These are phyloP conservation scores for Heterobasidion irregulare DNA, from an alignment of 1,284 basidiomycete genomes.

Conservation along the genomic window DNA sequence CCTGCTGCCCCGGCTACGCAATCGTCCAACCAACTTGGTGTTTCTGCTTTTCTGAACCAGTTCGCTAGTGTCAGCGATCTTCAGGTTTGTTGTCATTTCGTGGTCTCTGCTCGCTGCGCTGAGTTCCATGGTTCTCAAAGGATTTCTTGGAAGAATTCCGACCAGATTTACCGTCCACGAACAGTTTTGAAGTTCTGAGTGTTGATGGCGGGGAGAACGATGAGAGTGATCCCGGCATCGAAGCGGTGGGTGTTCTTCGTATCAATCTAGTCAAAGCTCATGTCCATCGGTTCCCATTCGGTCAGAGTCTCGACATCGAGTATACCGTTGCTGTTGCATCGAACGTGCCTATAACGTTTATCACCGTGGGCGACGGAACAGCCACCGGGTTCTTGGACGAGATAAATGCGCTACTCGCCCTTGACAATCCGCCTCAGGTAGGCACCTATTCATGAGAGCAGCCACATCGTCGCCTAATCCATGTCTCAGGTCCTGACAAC, in stretches of 20 bases:
- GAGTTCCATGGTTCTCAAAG: slow-evolving; percentile 2
- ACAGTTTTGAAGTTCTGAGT: slow-evolving; percentile 9
- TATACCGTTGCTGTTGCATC: slow-evolving; percentile 4
- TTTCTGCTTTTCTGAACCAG: slow-evolving; percentile 23
- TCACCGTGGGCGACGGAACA: slow-evolving; percentile 3
- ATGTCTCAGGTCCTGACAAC: slow-evolving; percentile 25
- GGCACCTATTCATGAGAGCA: slow-evolving; percentile 30
- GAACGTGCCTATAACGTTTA: slow-evolving; percentile 1
- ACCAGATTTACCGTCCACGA: slow-evolving; percentile 18
- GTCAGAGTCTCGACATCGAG: slow-evolving; percentile 3
- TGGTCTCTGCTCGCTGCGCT: neutral
- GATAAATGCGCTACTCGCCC: slow-evolving; percentile 24
- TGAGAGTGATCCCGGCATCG: neutral
- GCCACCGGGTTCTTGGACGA: slow-evolving; percentile 21
- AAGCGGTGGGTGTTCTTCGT: slow-evolving; percentile 28
- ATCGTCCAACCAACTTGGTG: slow-evolving; percentile 17
- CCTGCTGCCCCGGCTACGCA: slow-evolving; percentile 21
- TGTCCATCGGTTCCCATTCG: neutral
- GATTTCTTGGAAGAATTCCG: slow-evolving; percentile 12
- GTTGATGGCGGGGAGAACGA: neutral
- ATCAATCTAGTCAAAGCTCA: neutral
- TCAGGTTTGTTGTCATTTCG: neutral
- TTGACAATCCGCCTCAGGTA: slow-evolving; percentile 34
- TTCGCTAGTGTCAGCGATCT: neutral
- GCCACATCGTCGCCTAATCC: no score